Conservation (phyloP, 495 filamentous ascomycete species). For the Sabuloglossum arenarium region DNA sequence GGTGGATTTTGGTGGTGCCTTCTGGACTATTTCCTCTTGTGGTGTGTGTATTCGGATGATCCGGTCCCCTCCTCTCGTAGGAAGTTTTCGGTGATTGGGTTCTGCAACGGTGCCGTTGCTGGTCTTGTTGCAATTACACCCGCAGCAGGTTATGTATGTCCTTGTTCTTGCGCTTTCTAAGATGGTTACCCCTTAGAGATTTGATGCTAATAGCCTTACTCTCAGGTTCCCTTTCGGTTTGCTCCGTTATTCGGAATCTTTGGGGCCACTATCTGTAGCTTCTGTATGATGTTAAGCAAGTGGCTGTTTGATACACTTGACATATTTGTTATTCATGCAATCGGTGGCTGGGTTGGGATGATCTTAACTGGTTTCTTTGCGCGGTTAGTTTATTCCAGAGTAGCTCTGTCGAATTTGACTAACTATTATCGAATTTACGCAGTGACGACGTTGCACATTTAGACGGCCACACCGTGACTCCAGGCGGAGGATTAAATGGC, state of each 20-base stretch:
- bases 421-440: no score
- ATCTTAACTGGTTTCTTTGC: conserved; percentile 43
- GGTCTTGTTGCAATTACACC: conserved; percentile 45
- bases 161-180: conserved; percentile 23
- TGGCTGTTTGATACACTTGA: conserved; percentile 24
- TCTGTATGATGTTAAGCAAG: not conserved
- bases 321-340: conserved; percentile 40
- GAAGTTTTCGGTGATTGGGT: conserved; percentile 36
- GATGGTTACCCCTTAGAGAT: no score
- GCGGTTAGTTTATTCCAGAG: not conserved
- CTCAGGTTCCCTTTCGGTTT: not conserved
- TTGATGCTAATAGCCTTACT: conserved; percentile 25
- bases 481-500: not conserved
- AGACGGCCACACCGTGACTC: not conserved
- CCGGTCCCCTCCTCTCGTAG: no score
- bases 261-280: not conserved
- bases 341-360: conserved; percentile 39
- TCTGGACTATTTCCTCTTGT: conserved; percentile 27
- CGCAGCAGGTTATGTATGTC: conserved; percentile 35
- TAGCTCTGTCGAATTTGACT: no score
- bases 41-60: not conserved
- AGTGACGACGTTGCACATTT: not conserved
- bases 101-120: conserved; percentile 40
- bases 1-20: conserved; percentile 38
- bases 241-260: not conserved